phyloP scores from a whole-genome alignment of 2,329 filamentous ascomycete species.

The Diplodia scrobiculata region DNA sequence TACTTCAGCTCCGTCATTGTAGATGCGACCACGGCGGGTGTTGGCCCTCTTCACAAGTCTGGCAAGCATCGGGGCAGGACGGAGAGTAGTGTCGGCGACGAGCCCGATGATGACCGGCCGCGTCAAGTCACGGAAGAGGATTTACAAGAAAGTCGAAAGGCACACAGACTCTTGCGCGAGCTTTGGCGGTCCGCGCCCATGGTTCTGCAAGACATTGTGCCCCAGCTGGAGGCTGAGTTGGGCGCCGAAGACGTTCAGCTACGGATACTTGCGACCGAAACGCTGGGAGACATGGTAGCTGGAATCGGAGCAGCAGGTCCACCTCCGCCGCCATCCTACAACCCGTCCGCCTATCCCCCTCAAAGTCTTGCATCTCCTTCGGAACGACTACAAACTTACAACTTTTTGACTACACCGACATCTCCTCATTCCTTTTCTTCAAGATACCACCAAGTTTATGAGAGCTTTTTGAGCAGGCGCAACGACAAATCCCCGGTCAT shows the following conservation, averaged over 20 bases:
- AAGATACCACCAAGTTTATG: constrained; percentile 74
- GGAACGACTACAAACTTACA: constrained; percentile 45
- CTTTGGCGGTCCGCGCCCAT: constrained; percentile 89
- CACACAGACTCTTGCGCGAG: constrained; percentile 84
- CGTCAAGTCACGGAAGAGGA: constrained; percentile 77
- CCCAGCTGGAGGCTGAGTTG: constrained; percentile 88
- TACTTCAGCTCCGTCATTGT: constrained; percentile 98
- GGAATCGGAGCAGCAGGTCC: constrained; percentile 91
- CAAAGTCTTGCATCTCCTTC: constrained; percentile 55
- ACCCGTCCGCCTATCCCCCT: constrained; percentile 83
- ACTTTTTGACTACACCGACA: constrained; percentile 75
- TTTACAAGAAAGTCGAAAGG: constrained; percentile 82
- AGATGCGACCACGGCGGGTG: constrained; percentile 62
- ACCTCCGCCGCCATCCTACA: constrained; percentile 69
- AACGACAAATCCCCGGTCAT: constrained; percentile 85
- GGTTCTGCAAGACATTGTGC: constrained; percentile 89
- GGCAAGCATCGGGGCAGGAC: constrained; percentile 34
- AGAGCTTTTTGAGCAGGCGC: constrained; percentile 79
- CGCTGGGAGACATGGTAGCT: constrained; percentile 89
- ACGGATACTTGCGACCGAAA: constrained; percentile 85
- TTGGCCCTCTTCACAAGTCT: constrained; percentile 55
- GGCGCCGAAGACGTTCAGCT: constrained; percentile 86
- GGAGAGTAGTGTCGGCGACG: constrained; percentile 42
- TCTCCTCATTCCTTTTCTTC: constrained; percentile 89
- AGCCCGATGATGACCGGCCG: constrained; percentile 50